Evolutionary conservation across 1,139 yeast species (phyloP).

Genomic region (Casaregolazyma lundiana): DNA sequence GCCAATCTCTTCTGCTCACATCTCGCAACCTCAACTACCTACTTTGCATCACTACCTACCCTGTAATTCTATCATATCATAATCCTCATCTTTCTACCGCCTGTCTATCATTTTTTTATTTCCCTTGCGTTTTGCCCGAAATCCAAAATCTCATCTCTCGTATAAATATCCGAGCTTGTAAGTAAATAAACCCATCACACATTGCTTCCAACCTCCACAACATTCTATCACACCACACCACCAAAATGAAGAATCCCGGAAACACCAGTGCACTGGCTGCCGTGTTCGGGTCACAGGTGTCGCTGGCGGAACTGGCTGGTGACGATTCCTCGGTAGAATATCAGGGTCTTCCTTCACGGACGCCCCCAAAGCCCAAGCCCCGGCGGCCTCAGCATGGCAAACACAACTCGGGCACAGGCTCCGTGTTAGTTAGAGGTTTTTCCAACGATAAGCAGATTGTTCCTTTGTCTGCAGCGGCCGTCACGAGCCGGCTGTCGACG

Average conservation of each 20-base stretch:
- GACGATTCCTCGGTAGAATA: conserved; percentile 22
- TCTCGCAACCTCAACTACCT: too few species aligned
- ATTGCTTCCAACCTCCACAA: background rate
- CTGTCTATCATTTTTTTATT: too few species aligned
- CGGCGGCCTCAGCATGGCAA: conserved; percentile 3
- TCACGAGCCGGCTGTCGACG: conserved; percentile 20
- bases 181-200: too few species aligned
- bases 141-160: background rate
- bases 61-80: too few species aligned
- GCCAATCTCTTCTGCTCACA: too few species aligned
- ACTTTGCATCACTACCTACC: too few species aligned
- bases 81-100: too few species aligned
- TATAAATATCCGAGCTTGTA: too few species aligned
- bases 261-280: conserved; percentile 33
- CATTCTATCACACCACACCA: background rate
- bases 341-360: conserved; percentile 4
- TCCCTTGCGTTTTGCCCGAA: too few species aligned
- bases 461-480: conserved; percentile 20
- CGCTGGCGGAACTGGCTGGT: conserved; percentile 37
- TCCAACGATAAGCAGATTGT: conserved; percentile 13
- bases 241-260: background rate
- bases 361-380: too few species aligned
- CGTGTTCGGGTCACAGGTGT: conserved; percentile 36
- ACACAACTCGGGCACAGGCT: background rate
- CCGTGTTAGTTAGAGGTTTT: conserved; percentile 9